phyloP scores from a whole-genome alignment of 257 asterid species.

The Lithospermum erythrorhizon region DNA sequence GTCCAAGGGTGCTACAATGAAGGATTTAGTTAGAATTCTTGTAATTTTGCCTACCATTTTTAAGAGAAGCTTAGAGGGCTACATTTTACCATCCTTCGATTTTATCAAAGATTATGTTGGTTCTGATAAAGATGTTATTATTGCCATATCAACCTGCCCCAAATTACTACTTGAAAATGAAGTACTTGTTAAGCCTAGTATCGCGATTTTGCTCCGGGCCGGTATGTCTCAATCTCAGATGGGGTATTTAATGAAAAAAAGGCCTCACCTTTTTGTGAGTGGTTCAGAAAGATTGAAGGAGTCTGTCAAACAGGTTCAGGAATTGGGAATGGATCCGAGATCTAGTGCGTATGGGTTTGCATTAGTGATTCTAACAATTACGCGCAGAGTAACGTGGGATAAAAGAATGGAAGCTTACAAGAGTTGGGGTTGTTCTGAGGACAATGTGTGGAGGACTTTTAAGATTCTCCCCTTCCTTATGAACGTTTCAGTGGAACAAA shows the following conservation, averaged over 20 bases:
- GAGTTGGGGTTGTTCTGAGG: slow-evolving; percentile 22
- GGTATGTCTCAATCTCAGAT: slow-evolving; percentile 7
- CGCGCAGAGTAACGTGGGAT: slow-evolving; percentile 10
- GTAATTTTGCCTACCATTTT: slow-evolving; percentile 9
- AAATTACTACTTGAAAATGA: background rate
- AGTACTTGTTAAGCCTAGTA: background rate
- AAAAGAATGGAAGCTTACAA: slow-evolving; percentile 11
- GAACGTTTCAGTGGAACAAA: slow-evolving; percentile 15
- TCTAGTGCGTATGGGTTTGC: background rate
- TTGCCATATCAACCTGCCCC: slow-evolving; percentile 1
- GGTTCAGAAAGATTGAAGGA: slow-evolving; percentile 1
- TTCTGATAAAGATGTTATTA: background rate
- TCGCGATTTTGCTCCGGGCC: slow-evolving; percentile 6
- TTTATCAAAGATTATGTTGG: slow-evolving; percentile 5
- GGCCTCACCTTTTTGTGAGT: background rate
- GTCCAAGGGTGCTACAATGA: slow-evolving; percentile 7
- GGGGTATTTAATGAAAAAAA: background rate
- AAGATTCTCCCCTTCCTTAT: slow-evolving; percentile 15
- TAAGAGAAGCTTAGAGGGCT: slow-evolving; percentile 13
- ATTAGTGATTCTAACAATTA: background rate
- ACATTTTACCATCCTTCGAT: slow-evolving; percentile 11
- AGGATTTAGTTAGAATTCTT: background rate
- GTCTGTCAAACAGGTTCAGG: background rate
- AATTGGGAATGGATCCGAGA: slow-evolving; percentile 2
- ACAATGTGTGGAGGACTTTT: slow-evolving; percentile 11